Evolutionary conservation across 2,329 filamentous ascomycete species (phyloP).

Genomic region (Tolypocladium sp.): DNA sequence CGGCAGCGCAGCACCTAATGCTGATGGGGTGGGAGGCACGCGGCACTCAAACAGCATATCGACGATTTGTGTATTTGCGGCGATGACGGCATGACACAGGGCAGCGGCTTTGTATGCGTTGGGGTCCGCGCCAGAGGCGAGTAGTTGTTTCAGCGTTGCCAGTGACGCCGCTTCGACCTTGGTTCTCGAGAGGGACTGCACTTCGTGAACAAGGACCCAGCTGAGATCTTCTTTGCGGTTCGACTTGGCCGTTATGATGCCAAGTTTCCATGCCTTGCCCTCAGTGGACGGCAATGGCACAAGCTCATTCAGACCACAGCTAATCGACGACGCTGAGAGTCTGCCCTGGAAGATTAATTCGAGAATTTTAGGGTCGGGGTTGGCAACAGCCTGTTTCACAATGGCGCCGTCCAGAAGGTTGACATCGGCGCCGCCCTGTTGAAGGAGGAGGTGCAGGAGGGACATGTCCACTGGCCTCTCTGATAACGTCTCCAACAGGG

Average conservation of each 20-base stretch:
- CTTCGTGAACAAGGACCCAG: slow-evolving; percentile 39
- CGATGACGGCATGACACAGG: slow-evolving; percentile 39
- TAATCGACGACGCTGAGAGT: slow-evolving; percentile 33
- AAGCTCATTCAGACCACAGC: slow-evolving; percentile 31
- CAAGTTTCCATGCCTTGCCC: slow-evolving; percentile 39
- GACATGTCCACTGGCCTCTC: slow-evolving; percentile 39
- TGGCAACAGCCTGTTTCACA: slow-evolving; percentile 28
- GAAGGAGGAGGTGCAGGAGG: slow-evolving; percentile 37
- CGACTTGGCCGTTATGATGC: slow-evolving; percentile 33
- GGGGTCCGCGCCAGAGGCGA: slow-evolving; percentile 44
- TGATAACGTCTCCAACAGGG: slow-evolving; percentile 31
- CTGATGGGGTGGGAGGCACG: slow-evolving; percentile 26
- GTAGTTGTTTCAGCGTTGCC: slow-evolving; percentile 34
- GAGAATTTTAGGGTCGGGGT: slow-evolving; percentile 38
- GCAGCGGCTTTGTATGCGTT: slow-evolving; percentile 43
- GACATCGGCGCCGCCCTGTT: slow-evolving; percentile 42
- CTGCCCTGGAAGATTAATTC: slow-evolving; percentile 38
- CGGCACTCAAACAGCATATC: slow-evolving; percentile 36
- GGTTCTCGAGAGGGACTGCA: slow-evolving; percentile 30
- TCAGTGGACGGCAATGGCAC: slow-evolving; percentile 32
- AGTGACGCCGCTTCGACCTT: slow-evolving; percentile 27
- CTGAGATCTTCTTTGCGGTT: slow-evolving; percentile 33
- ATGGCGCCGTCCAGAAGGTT: slow-evolving; percentile 37
- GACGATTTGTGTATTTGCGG: slow-evolving; percentile 32
- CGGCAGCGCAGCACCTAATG: slow-evolving; percentile 40